Conservation (phyloP, 495 filamentous ascomycete genomes). For the Penicillium chermesinum region DNA sequence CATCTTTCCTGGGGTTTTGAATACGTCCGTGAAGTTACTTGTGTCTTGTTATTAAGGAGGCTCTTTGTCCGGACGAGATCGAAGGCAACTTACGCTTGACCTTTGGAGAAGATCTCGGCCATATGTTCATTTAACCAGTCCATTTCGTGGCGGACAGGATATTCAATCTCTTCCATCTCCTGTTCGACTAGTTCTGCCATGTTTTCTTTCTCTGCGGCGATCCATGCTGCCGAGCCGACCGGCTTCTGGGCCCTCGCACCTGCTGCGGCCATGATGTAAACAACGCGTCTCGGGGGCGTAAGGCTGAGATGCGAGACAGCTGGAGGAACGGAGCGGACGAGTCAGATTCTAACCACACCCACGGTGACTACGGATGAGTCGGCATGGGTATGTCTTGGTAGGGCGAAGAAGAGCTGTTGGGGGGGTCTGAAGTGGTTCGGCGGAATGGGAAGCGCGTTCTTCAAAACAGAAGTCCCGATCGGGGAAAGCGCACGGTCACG, state of each 20-base stretch:
- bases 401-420: background rate
- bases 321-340: background rate
- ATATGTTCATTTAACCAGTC: conserved; percentile 98
- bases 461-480: conserved; percentile 27
- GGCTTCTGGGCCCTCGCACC: conserved; percentile 46
- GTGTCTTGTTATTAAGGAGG: conserved; percentile 29
- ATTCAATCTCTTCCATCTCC: conserved; percentile 86
- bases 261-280: conserved; percentile 47
- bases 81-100: conserved; percentile 63
- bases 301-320: too few species aligned
- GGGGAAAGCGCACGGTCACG: conserved; percentile 23
- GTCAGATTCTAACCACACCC: background rate
- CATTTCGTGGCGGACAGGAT: conserved; percentile 81
- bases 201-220: conserved; percentile 61
- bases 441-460: conserved; percentile 12
- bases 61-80: background rate
- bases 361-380: background rate
- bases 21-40: conserved; percentile 83
- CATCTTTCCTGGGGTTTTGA: conserved; percentile 94
- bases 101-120: conserved; percentile 83
- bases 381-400: conserved; percentile 7
- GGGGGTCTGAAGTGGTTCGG: conserved; percentile 8
- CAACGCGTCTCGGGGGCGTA: conserved; percentile 20
- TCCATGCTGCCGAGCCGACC: conserved; percentile 64
- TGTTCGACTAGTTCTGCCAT: conserved; percentile 56